These are phyloP conservation scores for Moniliophthora roreri DNA, from an alignment of 1,284 basidiomycete genomes.

Conservation along the genomic window DNA sequence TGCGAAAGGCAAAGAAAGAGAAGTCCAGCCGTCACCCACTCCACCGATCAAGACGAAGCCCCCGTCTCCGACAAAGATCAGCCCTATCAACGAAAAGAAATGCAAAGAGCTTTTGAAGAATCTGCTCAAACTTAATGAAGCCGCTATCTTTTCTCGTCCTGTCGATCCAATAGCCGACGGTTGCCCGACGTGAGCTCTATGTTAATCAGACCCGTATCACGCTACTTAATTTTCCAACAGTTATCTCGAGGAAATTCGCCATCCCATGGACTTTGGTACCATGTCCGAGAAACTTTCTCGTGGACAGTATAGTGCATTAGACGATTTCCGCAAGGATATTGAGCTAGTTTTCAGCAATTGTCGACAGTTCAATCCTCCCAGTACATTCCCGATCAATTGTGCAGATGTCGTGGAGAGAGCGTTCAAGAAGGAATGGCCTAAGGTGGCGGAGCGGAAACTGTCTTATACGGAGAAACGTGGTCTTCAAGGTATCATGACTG, in stretches of 20 bases:
- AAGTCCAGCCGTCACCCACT: constrained; percentile 29
- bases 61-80: constrained; percentile 39
- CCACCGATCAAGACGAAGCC: constrained; percentile 38
- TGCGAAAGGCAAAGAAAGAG: constrained; percentile 69
- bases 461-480: constrained; percentile 81
- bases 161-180: constrained; percentile 85
- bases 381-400: constrained; percentile 72
- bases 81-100: constrained; percentile 75
- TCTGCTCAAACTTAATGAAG: constrained; percentile 69
- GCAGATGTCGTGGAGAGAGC: constrained; percentile 74
- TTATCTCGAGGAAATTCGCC: constrained; percentile 90
- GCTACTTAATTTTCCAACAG: constrained; percentile 37
- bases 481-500: constrained; percentile 71
- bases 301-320: constrained; percentile 75
- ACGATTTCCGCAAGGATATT: constrained; percentile 80
- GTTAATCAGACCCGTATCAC: not conserved
- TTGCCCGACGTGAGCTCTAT: constrained; percentile 76
- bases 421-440: constrained; percentile 89
- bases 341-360: constrained; percentile 90
- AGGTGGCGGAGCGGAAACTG: constrained; percentile 73
- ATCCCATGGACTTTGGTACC: constrained; percentile 95
- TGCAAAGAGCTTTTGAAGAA: constrained; percentile 72
- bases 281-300: constrained; percentile 72
- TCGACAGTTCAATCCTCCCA: constrained; percentile 84
- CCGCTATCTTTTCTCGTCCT: constrained; percentile 78